Evolutionary conservation across 2,329 filamentous ascomycete genomes (phyloP), one percentile per base, ranked within the genome.

Genomic region (Aspergillus brunneoviolaceus): DNA sequence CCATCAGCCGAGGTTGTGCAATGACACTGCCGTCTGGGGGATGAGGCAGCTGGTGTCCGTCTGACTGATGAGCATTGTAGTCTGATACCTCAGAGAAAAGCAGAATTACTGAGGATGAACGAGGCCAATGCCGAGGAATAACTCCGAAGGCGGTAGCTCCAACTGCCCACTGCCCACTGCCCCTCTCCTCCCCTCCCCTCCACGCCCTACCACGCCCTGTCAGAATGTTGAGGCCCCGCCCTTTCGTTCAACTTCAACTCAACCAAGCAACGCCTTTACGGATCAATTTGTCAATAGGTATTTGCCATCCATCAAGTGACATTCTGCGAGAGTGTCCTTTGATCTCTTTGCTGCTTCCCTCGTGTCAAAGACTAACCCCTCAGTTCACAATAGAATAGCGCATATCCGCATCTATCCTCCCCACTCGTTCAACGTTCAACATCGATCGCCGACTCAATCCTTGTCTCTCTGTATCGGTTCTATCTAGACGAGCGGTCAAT

Each of bases 61-160:
- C 39, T 19, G 39, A 45, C 39, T 45, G 39, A n/a, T 19, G 6
- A 45, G 10, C 33, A 35, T 7, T 27, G 12, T 35, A 11, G 14
- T 35, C 33, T 35, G 10, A 14, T 35, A 4, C 11, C 4, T 23
- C 23, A 23, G 23, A 23, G 23, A 23, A 23, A 23, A 14, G 9
- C 33, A n/a, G 11, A 27, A 27, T 27, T 27, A 27, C 6, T 29
- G 58, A 29, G 48, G 7, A 56, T 16, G 11, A 29, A 29, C 27
- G 7, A 23, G 27, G 27, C 7, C 10, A 53, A 54, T 23, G 25
- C 54, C 53, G 50, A 53, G 55, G 56, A 35, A 19, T 52, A 9
- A 49, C 31, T 14, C 39, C 39, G n/a, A 61, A 56, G 52, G 52
- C 60, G 60, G 60, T 58, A 35, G 14, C 11, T 35, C 33, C 33